phyloP scores from a whole-genome alignment of 202 grass and related monocot genomes.

The Digitaria exilis region DNA sequence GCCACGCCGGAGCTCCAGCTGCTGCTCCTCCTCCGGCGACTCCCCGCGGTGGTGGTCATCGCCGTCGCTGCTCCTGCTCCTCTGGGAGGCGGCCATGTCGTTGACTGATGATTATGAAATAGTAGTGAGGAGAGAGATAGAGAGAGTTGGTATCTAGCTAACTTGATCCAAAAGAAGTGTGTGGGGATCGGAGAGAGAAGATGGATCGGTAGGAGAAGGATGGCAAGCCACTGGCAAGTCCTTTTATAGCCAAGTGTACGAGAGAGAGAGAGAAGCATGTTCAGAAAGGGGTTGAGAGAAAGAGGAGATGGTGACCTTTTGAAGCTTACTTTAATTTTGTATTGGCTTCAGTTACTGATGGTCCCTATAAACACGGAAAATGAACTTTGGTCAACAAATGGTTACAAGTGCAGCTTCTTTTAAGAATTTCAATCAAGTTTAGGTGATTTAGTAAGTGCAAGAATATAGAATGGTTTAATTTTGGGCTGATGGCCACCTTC shows the following conservation, averaged over 20 bases:
- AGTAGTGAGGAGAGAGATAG: background rate
- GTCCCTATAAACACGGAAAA: too few relatives aligned
- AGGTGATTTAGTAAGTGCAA: too few relatives aligned
- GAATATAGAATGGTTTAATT: too few relatives aligned
- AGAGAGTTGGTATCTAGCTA: background rate
- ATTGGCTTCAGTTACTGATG: background rate
- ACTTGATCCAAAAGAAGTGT: background rate
- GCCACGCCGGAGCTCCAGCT: conserved; percentile 48
- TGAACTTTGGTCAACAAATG: too few relatives aligned
- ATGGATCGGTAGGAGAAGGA: conserved; percentile 31
- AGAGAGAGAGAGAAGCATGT: background rate
- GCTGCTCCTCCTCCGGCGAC: background rate
- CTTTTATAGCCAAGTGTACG: conserved; percentile 50
- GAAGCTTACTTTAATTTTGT: background rate
- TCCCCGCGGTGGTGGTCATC: background rate
- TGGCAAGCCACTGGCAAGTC: conserved; percentile 9
- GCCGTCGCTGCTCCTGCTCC: background rate
- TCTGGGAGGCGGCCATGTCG: conserved; percentile 1
- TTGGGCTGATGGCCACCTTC: too few relatives aligned
- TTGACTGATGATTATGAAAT: background rate
- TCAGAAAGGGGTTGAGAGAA: background rate
- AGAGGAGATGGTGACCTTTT: background rate
- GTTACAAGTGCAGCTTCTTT: too few relatives aligned
- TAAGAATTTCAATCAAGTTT: too few relatives aligned
- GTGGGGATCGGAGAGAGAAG: background rate